A percentile compares a stretch with the other conserved stretches of the same genome.
Conservation (phyloP, 2,329 filamentous ascomycete species). For the Paramyrothecium sp. region DNA sequence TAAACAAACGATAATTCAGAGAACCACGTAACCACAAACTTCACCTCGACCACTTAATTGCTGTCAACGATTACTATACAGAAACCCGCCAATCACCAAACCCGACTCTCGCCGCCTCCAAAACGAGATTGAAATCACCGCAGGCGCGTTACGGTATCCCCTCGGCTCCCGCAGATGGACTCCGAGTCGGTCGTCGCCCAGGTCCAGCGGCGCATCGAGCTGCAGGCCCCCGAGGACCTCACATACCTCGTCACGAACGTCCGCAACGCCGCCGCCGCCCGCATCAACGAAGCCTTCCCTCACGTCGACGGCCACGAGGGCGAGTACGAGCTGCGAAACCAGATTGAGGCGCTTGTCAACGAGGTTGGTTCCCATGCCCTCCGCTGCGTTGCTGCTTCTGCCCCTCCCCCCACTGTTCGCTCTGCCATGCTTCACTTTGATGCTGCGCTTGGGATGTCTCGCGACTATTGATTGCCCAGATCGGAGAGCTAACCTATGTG, state of each 20-base stretch:
- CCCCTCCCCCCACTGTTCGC: background rate
- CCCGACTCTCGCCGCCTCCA: too few relatives aligned
- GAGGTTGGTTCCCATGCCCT: constrained; percentile 39
- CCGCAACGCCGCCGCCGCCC: constrained; percentile 64
- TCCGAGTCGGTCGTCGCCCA: constrained; percentile 31
- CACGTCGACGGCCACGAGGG: constrained; percentile 49
- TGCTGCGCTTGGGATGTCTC: too few relatives aligned
- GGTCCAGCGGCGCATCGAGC: constrained; percentile 72
- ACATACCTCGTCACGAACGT: constrained; percentile 69
- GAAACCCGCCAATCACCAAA: too few relatives aligned
- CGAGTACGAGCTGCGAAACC: constrained; percentile 56
- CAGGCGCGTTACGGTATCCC: constrained; percentile 2
- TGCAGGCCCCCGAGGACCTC: constrained; percentile 74
- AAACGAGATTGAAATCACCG: background rate
- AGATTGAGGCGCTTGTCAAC: constrained; percentile 59
- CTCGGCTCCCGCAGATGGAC: constrained; percentile 23
- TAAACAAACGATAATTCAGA: too few relatives aligned
- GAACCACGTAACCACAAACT: too few relatives aligned
- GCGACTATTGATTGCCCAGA: too few relatives aligned
- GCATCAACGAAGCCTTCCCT: constrained; percentile 67
- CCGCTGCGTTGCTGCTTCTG: background rate
- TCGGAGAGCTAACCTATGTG: background rate
- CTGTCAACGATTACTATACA: too few relatives aligned
- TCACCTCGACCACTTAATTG: too few relatives aligned
- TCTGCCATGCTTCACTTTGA: background rate